Conservation (phyloP, 306 rosid species). For the Acacia crassicarpa region DNA sequence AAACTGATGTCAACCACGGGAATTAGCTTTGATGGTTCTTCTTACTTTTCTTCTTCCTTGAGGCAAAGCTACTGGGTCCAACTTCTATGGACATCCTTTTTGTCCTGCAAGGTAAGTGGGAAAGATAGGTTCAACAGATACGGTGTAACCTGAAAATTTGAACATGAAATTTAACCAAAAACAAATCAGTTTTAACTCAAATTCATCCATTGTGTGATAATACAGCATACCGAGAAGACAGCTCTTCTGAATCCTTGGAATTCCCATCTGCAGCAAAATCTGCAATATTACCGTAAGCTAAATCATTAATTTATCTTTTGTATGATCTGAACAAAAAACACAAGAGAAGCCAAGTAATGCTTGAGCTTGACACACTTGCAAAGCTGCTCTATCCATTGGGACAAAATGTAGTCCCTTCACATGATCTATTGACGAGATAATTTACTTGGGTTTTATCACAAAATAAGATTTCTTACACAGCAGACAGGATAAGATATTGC, state of each 20-base stretch:
- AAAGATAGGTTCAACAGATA: slow-evolving; percentile 16
- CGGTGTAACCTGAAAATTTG: not conserved
- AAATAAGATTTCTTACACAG: not conserved
- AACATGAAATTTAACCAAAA: not conserved
- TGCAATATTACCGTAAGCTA: slow-evolving; percentile 11
- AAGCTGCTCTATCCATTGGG: not conserved
- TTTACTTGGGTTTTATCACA: not conserved
- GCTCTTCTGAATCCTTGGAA: slow-evolving; percentile 62
- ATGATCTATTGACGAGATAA: not conserved
- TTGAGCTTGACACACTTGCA: not conserved
- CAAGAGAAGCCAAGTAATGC: not conserved
- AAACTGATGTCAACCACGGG: not conserved
- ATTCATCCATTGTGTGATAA: slow-evolving; percentile 9
- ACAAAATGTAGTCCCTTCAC: slow-evolving; percentile 8
- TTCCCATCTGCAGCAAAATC: slow-evolving; percentile 50
- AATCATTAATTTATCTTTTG: slow-evolving; percentile 6
- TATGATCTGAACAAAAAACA: not conserved
- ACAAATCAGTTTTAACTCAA: not conserved
- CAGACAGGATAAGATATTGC: not conserved
- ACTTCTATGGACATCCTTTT: slow-evolving; percentile 85
- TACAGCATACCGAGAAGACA: slow-evolving; percentile 53
- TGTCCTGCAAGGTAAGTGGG: slow-evolving; percentile 48
- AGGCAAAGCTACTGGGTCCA: slow-evolving; percentile 89
- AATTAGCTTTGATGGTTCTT: slow-evolving; percentile 36
- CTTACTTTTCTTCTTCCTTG: slow-evolving; percentile 90